Percentiles rank a stretch among this genome's conserved stretches.
phyloP scores from a whole-genome alignment of 305 asterid species.

The Withania somnifera region DNA sequence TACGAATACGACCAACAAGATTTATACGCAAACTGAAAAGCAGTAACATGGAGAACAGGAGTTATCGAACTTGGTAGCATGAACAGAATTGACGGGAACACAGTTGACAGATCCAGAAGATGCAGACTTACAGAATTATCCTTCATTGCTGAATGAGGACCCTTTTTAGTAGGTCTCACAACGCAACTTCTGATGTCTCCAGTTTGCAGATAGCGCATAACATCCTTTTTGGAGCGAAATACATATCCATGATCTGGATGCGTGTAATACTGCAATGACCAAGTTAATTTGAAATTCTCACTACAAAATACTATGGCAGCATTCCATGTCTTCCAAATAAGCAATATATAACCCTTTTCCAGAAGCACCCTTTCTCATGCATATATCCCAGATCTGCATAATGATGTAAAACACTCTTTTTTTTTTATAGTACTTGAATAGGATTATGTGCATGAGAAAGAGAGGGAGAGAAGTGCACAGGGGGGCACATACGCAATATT shows the following conservation, averaged over 20 bases:
- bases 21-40: background rate
- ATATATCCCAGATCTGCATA: background rate
- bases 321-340: background rate
- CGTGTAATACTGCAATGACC: slow-evolving; percentile 40
- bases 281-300: background rate
- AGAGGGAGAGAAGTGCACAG: no score
- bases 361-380: background rate
- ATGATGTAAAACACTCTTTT: background rate
- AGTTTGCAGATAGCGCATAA: slow-evolving; percentile 28
- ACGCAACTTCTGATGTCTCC: slow-evolving; percentile 26
- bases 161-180: slow-evolving; percentile 25
- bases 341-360: background rate
- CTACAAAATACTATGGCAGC: background rate
- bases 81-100: background rate
- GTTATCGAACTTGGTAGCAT: background rate
- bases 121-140: slow-evolving; percentile 22
- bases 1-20: background rate
- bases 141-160: background rate
- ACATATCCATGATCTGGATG: slow-evolving; percentile 33
- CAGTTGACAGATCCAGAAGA: background rate
- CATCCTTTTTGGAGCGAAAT: slow-evolving; percentile 38
- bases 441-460: background rate
- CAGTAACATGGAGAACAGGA: background rate
- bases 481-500: background rate
- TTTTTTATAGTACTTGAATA: background rate